These are phyloP conservation scores for Akebia trifoliata DNA, from an alignment of 164 flowering plant species.

Conservation along the genomic window DNA sequence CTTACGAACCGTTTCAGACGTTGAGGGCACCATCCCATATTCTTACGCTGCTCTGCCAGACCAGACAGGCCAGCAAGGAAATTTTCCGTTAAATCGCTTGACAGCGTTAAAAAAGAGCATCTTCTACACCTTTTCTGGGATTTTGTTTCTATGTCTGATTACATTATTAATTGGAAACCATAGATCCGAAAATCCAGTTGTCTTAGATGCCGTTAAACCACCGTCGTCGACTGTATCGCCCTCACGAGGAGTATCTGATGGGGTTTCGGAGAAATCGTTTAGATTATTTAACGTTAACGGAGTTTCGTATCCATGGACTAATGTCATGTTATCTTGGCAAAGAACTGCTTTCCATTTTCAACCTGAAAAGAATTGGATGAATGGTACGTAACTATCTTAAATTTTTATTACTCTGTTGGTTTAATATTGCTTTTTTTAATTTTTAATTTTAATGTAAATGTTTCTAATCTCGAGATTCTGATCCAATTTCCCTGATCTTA, in stretches of 20 bases:
- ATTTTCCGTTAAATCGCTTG: not conserved
- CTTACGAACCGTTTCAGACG: not conserved
- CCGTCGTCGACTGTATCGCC: too few relatives aligned
- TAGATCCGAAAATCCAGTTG: not conserved
- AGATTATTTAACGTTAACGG: conserved; percentile 6
- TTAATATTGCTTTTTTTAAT: not conserved
- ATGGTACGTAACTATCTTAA: conserved; percentile 39
- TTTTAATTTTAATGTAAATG: conserved; percentile 1
- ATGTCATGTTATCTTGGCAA: conserved; percentile 54
- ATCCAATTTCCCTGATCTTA: not conserved
- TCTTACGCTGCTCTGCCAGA: conserved; percentile 22
- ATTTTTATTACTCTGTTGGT: not conserved
- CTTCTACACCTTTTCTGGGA: conserved; percentile 6
- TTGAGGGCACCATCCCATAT: not conserved
- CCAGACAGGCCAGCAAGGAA: conserved; percentile 3
- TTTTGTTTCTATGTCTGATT: conserved; percentile 11
- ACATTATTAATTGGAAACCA: conserved; percentile 10
- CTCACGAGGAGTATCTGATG: conserved; percentile 38
- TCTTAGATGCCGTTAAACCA: too few relatives aligned
- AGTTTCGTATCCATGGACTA: conserved; percentile 40
- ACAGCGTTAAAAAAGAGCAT: not conserved
- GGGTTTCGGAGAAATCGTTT: conserved; percentile 56
- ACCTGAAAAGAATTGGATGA: conserved; percentile 86
- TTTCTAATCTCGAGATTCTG: not conserved
- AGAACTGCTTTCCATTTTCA: conserved; percentile 72